Conservation (phyloP, 2,329 filamentous ascomycete species). For the Beauveria sp. region DNA sequence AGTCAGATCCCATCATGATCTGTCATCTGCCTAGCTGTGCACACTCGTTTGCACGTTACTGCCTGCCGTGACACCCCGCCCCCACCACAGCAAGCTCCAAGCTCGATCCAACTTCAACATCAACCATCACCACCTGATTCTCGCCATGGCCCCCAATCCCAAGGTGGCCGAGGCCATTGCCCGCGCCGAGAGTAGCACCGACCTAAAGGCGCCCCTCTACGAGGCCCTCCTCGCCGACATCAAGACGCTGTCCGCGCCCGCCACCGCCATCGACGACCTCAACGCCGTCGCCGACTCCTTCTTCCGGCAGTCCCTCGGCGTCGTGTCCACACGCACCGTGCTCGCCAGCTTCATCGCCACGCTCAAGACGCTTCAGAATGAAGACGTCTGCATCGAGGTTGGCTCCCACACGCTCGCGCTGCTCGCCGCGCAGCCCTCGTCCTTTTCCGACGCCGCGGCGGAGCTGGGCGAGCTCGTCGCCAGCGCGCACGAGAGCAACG, state of each 20-base stretch:
- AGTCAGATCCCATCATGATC: too few species aligned
- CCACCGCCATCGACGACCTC: conserved; percentile 46
- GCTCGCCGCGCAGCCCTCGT: conserved; percentile 54
- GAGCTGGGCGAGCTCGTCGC: conserved; percentile 74
- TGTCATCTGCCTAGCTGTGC: too few species aligned
- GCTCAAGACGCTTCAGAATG: conserved; percentile 52
- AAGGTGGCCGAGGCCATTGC: conserved; percentile 38
- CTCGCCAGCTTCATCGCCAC: conserved; percentile 58
- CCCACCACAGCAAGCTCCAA: conserved; percentile 6
- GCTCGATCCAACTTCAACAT: conserved; percentile 11
- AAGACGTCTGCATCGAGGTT: conserved; percentile 65
- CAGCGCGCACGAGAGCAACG: conserved; percentile 71
- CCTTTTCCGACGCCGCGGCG: conserved; percentile 77
- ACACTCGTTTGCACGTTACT: neutral
- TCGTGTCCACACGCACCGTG: conserved; percentile 67
- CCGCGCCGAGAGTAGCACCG: conserved; percentile 27
- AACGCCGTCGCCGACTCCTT: conserved; percentile 60
- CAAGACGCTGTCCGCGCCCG: conserved; percentile 31
- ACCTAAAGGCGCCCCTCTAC: conserved; percentile 40
- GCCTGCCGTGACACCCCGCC: conserved; percentile 9
- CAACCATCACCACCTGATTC: conserved; percentile 12
- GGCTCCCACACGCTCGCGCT: conserved; percentile 64
- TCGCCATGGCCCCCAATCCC: conserved; percentile 29
- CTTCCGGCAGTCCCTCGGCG: conserved; percentile 62
- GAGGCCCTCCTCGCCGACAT: conserved; percentile 38